A percentile compares a stretch with the other conserved stretches of the same genome.
These are phyloP conservation scores for Calcarisporium arbuscula DNA, from an alignment of 2,329 filamentous ascomycete species.

Conservation along the genomic window DNA sequence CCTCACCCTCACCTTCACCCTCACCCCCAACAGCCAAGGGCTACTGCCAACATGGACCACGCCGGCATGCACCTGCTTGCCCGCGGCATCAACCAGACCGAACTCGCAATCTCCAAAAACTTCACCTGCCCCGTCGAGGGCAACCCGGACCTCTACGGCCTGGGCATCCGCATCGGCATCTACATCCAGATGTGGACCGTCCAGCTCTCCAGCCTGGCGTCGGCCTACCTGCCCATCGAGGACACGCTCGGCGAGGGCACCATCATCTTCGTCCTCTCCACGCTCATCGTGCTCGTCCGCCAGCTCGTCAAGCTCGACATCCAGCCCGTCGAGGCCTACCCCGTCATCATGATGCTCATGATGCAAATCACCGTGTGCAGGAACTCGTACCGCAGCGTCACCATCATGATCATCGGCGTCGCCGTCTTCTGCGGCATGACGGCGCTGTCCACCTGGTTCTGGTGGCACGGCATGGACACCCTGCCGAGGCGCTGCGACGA, in stretches of 20 bases:
- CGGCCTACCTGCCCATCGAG: slow-evolving; percentile 11
- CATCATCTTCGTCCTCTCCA: slow-evolving; percentile 16
- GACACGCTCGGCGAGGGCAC: slow-evolving; percentile 15
- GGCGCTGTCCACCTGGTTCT: slow-evolving; percentile 16
- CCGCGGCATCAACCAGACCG: no score
- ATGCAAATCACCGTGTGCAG: slow-evolving; percentile 16
- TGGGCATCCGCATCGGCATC: slow-evolving; percentile 21
- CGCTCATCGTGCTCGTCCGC: slow-evolving; percentile 14
- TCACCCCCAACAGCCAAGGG: no score
- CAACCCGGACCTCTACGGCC: slow-evolving; percentile 19
- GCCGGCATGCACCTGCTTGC: no score
- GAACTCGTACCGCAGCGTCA: slow-evolving; percentile 8
- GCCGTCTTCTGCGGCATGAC: slow-evolving; percentile 13
- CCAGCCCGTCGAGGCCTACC: slow-evolving; percentile 16
- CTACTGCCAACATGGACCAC: no score
- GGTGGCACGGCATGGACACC: slow-evolving; percentile 18
- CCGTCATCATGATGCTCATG: slow-evolving; percentile 15
- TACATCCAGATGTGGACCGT: slow-evolving; percentile 21
- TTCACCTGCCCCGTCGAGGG: slow-evolving; percentile 14
- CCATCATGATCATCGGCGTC: slow-evolving; percentile 12
- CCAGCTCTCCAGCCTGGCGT: slow-evolving; percentile 15
- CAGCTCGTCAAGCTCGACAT: slow-evolving; percentile 8
- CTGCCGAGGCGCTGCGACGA: slow-evolving; percentile 13
- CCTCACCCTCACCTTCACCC: no score
- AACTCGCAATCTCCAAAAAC: no score